Conservation (phyloP, 345 rosid genomes). For the Corchorus capsularis region DNA sequence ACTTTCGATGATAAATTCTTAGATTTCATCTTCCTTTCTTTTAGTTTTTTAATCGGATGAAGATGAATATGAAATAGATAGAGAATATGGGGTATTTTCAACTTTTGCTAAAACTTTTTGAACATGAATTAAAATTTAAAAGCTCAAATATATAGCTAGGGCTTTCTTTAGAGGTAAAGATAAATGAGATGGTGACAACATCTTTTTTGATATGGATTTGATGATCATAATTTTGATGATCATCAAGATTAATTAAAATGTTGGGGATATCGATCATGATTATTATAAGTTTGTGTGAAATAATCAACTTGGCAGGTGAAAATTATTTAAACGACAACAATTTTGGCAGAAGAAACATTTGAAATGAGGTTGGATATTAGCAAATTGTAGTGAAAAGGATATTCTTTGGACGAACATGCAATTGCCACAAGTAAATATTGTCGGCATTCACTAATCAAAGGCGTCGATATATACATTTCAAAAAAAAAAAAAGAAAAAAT, state of each 20-base stretch:
- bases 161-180: conserved; percentile 1
- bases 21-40: neutral
- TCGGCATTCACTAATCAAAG: conserved; percentile 31
- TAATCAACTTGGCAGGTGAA: conserved; percentile 7
- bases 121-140: neutral
- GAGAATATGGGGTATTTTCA: neutral
- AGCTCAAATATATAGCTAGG: neutral
- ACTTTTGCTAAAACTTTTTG: neutral
- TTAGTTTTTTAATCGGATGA: too few relatives aligned
- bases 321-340: neutral
- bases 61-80: neutral
- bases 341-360: conserved; percentile 4
- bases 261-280: neutral
- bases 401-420: conserved; percentile 25
- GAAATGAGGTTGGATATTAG: conserved; percentile 13
- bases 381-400: conserved; percentile 22
- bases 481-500: neutral
- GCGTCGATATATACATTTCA: neutral
- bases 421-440: conserved; percentile 26
- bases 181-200: neutral
- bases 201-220: neutral
- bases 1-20: neutral
- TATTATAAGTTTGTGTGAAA: conserved; percentile 4
- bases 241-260: neutral
- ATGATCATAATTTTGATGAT: neutral